Evolutionary conservation across 164 flowering plant species (phyloP).

Genomic region (Stephania japonica): DNA sequence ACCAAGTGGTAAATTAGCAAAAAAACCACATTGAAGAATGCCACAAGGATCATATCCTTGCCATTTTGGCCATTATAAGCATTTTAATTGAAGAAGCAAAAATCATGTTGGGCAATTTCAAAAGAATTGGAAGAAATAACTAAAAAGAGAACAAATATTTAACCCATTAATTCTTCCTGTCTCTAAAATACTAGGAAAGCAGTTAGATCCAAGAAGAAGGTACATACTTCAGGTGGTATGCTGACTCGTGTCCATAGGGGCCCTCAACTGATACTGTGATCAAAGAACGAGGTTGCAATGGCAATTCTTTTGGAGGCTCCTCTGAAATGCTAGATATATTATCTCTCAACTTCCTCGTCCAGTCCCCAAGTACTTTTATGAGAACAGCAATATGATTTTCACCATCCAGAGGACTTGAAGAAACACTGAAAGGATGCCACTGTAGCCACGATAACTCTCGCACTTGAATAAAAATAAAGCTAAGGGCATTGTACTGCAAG

Average conservation of each 20-base stretch:
- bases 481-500: slow-evolving; percentile 75
- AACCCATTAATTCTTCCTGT: not conserved
- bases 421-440: slow-evolving; percentile 97
- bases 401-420: slow-evolving; percentile 93
- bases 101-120: not conserved
- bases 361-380: slow-evolving; percentile 81
- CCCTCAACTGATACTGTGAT: slow-evolving; percentile 86
- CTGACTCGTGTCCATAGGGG: slow-evolving; percentile 85
- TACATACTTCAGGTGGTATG: slow-evolving; percentile 73
- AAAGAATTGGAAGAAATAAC: not conserved
- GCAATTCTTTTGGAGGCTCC: slow-evolving; percentile 17
- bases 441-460: slow-evolving; percentile 81
- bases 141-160: not conserved
- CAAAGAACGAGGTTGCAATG: slow-evolving; percentile 21
- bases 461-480: slow-evolving; percentile 74
- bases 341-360: slow-evolving; percentile 66
- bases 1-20: no score
- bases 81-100: not conserved
- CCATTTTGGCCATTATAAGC: not conserved
- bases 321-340: slow-evolving; percentile 28
- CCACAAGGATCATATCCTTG: not conserved
- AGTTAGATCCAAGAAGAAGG: slow-evolving; percentile 2
- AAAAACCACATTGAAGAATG: no score
- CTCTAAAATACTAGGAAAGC: not conserved
- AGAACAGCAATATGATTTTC: slow-evolving; percentile 63